Evolutionary conservation across 2,329 filamentous ascomycete genomes (phyloP), one percentile per base, ranked within the genome.

Genomic region (Colletotrichum tropicicola): DNA sequence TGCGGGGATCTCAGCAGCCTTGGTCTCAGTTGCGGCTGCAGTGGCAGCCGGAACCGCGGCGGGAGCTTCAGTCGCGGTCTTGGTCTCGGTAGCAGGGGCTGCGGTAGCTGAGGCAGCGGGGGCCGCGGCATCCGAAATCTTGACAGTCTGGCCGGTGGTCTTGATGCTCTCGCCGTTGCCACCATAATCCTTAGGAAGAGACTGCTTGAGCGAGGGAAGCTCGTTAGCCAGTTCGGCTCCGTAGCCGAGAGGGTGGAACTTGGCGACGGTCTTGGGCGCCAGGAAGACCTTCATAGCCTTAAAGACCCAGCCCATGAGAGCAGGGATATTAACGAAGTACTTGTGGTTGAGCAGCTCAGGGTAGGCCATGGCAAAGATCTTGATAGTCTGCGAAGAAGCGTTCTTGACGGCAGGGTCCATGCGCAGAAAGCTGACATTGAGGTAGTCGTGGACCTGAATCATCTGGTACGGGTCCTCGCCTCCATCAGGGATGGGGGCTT

Each of bases 311-410:
- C 93, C 92, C 94, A 98, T 98, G 72, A 98, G 84, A 59, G 90
- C 79, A 0, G 95, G 95, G 6, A 98, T 93, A 73, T 98, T 98
- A 80, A 98, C 92, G 75, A 98, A 98, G 85, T 94, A 98, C 83
- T 98, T 98, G 81, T 95, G 83, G 7, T 73, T 67, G 23, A 98
- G 85, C 9, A 97, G 88, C 82, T 98, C 95, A 0, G 95, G 94
- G 80, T 98, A 98, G 70, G 92, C 92, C 70, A 87, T 89, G 54
- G 90, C 87, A 76, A 98, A 93, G 54, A 92, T 85, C 67, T 91
- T 86, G 76, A 98, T 97, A 47, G 92, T 94, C 80, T 94, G 89
- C 73, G 89, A 90, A 68, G 64, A 67, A 19, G 65, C 59, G 7
- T 51, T 52, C 77, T 92, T 94, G 78, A 96, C 89, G 61, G 86